A percentile compares a stretch with the other conserved stretches of the same genome.
Evolutionary conservation across 306 rosid species (phyloP).

Genomic region (Malus domestica): ASM211411v1 NC_041805.1:27098501-27099000

Average conservation of each 20-base stretch:
- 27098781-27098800: slow-evolving; percentile 36
- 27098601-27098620: not conserved
- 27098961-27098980: slow-evolving; percentile 57
- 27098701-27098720: not conserved
- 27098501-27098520: too few species aligned
- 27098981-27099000: slow-evolving; percentile 60
- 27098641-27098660: slow-evolving; percentile 1
- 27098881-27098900: slow-evolving; percentile 41
- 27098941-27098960: slow-evolving; percentile 48
- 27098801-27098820: slow-evolving; percentile 53
- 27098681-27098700: slow-evolving; percentile 9
- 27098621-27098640: not conserved
- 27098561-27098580: not conserved
- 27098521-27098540: too few species aligned
- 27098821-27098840: slow-evolving; percentile 65
- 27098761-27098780: not conserved
- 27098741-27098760: not conserved
- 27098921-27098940: slow-evolving; percentile 27
- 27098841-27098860: slow-evolving; percentile 84
- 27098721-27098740: not conserved
- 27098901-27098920: slow-evolving; percentile 35
- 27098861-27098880: slow-evolving; percentile 31
- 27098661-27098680: slow-evolving; percentile 2
- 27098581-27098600: not conserved
- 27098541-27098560: not conserved